Conservation (phyloP, 768 basidiomycete species). For the Boletus insuetus region DNA sequence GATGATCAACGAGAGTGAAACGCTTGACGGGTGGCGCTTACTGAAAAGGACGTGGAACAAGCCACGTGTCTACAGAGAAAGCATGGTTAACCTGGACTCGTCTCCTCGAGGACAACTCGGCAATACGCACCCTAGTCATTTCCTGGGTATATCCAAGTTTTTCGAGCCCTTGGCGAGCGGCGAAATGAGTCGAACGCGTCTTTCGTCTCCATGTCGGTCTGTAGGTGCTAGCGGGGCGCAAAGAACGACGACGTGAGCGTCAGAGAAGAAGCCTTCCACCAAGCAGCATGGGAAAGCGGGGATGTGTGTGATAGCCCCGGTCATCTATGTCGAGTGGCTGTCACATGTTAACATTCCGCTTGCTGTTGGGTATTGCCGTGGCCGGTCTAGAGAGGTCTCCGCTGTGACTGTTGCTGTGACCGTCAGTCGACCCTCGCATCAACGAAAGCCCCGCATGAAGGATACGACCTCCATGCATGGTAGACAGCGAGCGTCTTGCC, state of each 20-base stretch:
- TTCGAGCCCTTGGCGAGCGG: slow-evolving; percentile 39
- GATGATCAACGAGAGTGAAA: not conserved
- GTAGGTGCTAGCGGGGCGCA: not conserved
- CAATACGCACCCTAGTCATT: slow-evolving; percentile 43
- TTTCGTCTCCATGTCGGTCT: slow-evolving; percentile 11
- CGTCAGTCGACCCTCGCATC: too few species aligned
- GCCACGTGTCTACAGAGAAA: slow-evolving; percentile 42
- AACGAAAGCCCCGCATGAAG: too few species aligned
- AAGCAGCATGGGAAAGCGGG: too few species aligned
- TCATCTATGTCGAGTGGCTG: too few species aligned
- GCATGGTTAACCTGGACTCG: not conserved
- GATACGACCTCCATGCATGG: too few species aligned
- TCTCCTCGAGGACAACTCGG: not conserved
- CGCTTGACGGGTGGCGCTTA: slow-evolving; percentile 25
- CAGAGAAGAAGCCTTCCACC: not conserved
- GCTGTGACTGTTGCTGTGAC: too few species aligned
- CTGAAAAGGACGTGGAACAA: slow-evolving; percentile 54
- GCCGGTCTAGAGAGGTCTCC: too few species aligned
- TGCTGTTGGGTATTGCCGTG: too few species aligned
- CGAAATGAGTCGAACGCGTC: slow-evolving; percentile 16
- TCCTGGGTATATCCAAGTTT: slow-evolving; percentile 57
- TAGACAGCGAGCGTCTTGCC: too few species aligned
- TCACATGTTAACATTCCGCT: too few species aligned
- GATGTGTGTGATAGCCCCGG: too few species aligned
- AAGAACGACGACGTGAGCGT: not conserved